Evolutionary conservation across 129 eudicot species (phyloP), one percentile per base, ranked within the genome.

Genomic region (Escallonia rubra): DNA sequence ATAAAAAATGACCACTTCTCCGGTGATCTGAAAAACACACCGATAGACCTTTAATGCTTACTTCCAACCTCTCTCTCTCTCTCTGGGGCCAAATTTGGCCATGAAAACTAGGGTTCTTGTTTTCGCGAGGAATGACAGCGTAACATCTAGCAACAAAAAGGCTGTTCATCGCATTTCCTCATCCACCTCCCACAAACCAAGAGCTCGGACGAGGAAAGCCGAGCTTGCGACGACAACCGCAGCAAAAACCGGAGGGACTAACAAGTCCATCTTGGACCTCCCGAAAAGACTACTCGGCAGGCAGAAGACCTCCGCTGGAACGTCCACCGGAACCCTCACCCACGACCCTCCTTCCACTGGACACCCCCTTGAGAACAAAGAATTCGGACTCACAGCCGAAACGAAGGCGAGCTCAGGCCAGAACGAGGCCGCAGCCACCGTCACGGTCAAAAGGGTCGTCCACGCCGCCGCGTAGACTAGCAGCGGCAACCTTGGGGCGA

Each of bases 191-290:
- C 90, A 91, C 79, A 91, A 75, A n/a, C 87, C 96, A 54, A 85
- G 41, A 53, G 94, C 90, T 72, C 87, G 79, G 23, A 91, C 95
- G 16, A 76, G 76, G 43, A 74, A 91, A 10, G 96, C 98, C 16
- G 94, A 85, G 66, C 77, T 75, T 7, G 83, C 87, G 10, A 91
- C 98, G 43, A 91, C 43, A 4, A 83, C 75, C 0, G 95, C 96
- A 0, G 98, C 98, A 16, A 91, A 91, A 63, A 91, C 65, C 43
- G 96, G 98, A 10, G 96, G 98, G 10, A 88, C 96, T 46, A 91
- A 38, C 77, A 86, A 55, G 41, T 90, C 96, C 81, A 83, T 74
- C 61, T 75, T 76, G 6, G 94, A 83, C 69, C 81, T 75, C 61
- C 72, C 63, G 43, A 89, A 85, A 61, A 78, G 39, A 45, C 69